Conservation (phyloP, 805 yeast genomes). For the Priceomyces medius region DNA sequence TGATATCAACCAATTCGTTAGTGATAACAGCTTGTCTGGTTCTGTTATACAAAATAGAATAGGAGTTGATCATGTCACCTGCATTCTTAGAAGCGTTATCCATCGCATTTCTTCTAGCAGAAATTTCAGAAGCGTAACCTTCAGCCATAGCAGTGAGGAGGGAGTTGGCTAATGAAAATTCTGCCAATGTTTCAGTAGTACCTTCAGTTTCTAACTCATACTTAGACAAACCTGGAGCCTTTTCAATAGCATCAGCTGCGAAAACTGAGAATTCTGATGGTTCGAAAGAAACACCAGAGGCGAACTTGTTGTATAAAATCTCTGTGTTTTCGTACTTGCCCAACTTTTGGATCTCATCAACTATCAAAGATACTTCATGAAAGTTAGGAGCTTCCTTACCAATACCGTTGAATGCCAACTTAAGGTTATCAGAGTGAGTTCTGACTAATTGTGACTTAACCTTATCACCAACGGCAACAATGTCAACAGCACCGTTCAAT, state of each 20-base stretch:
- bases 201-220: constrained; percentile 72
- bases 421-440: constrained; percentile 67
- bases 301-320: constrained; percentile 83
- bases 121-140: constrained; percentile 96
- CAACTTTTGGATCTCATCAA: constrained; percentile 74
- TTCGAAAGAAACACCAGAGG: constrained; percentile 86
- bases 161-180: constrained; percentile 87
- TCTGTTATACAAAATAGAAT: constrained; percentile 98
- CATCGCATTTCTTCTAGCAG: constrained; percentile 99
- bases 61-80: constrained; percentile 95
- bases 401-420: constrained; percentile 80
- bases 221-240: constrained; percentile 80
- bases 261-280: constrained; percentile 69
- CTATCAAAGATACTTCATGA: constrained; percentile 81
- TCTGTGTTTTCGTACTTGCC: constrained; percentile 76
- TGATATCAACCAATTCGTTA: constrained; percentile 98
- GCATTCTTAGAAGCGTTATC: constrained; percentile 99
- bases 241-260: constrained; percentile 69
- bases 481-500: constrained; percentile 63
- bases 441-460: constrained; percentile 84
- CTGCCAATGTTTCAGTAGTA: constrained; percentile 71
- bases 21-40: constrained; percentile 99
- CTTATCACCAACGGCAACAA: constrained; percentile 93
- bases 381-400: constrained; percentile 98
- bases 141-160: constrained; percentile 91